Evolutionary conservation across 129 eudicot species (phyloP).

Genomic region (Pseudognaphalium luteoalbum): DNA sequence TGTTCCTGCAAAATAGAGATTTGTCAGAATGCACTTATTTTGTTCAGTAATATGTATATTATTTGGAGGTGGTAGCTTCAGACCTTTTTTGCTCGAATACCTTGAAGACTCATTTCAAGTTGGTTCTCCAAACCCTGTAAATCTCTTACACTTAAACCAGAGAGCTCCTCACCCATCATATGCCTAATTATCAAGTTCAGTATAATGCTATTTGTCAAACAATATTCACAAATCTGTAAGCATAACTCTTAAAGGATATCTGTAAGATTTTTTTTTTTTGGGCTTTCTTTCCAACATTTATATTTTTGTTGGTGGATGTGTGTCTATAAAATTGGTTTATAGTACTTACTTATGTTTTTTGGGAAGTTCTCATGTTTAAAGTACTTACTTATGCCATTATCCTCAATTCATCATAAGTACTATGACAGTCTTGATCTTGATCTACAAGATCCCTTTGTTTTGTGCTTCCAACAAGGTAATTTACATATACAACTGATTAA

Average conservation of each 20-base stretch:
- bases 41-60: not conserved
- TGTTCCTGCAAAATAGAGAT: conserved; percentile 50
- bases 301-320: not conserved
- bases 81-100: conserved; percentile 72
- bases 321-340: not conserved
- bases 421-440: not conserved
- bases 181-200: conserved; percentile 40
- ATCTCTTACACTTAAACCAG: conserved; percentile 70
- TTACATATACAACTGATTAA: not conserved
- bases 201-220: conserved; percentile 3
- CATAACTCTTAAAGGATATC: not conserved
- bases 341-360: not conserved
- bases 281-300: not conserved
- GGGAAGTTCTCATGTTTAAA: not conserved
- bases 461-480: not conserved
- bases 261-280: not conserved
- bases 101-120: conserved; percentile 67
- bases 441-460: not conserved
- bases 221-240: not conserved
- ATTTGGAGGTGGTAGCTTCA: conserved; percentile 11
- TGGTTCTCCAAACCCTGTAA: conserved; percentile 69
- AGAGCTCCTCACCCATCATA: conserved; percentile 81
- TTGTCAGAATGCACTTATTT: conserved; percentile 3
- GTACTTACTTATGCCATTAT: not conserved
- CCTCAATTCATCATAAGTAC: not conserved